These are phyloP conservation scores for Trichoderma virens DNA, from an alignment of 495 filamentous ascomycete genomes.

Conservation along the genomic window DNA sequence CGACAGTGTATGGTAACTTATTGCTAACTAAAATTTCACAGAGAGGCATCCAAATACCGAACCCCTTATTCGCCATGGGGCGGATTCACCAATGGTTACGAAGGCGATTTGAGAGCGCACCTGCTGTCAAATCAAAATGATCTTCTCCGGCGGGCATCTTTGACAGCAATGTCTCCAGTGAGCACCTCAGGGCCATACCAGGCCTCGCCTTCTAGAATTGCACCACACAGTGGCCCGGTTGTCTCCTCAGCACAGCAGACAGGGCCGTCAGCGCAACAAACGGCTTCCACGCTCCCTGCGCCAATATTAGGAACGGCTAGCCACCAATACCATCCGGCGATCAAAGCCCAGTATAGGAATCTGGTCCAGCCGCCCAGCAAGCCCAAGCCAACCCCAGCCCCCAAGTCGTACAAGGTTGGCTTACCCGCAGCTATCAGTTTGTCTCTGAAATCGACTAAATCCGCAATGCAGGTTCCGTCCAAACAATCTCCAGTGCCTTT, in stretches of 20 bases:
- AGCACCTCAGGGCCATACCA: neutral
- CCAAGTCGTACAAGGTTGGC: slow-evolving; percentile 10
- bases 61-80: slow-evolving; percentile 44
- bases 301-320: neutral
- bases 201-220: neutral
- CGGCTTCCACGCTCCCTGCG: neutral
- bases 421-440: neutral
- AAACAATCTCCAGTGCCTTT: slow-evolving; percentile 12
- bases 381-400: neutral
- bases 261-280: neutral
- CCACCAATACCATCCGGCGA: slow-evolving; percentile 1
- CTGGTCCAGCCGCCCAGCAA: slow-evolving; percentile 4
- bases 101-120: slow-evolving; percentile 40
- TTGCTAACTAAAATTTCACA: slow-evolving; percentile 18
- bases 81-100: slow-evolving; percentile 50
- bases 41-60: slow-evolving; percentile 39
- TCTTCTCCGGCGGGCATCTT: neutral
- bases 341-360: slow-evolving; percentile 4
- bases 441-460: neutral
- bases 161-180: neutral
- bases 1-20: slow-evolving; percentile 8
- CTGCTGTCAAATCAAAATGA: slow-evolving; percentile 19
- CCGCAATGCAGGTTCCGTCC: slow-evolving; percentile 6
- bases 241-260: neutral
- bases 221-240: neutral